Base-by-base conservation (phyloP, 352 stramenopile genomes). In the Pythium chondricola region DNA sequence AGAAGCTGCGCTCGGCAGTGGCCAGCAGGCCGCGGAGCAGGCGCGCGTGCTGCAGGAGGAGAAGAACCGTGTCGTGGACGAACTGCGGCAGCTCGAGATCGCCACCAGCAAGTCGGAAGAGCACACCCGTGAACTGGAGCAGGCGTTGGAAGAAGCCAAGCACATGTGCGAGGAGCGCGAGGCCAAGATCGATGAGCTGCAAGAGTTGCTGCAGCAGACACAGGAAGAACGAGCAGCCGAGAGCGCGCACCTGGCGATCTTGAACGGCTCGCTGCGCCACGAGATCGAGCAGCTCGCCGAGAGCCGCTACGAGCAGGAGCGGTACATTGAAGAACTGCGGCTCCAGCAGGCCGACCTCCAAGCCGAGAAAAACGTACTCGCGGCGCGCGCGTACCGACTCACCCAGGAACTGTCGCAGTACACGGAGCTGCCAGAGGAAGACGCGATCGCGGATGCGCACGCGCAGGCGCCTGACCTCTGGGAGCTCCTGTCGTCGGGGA, bases 351-450 rank as follows among this genome's bases (percentile, higher is more conserved):
- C 80, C 0, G 80, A 94, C 44, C 49, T 94, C 17, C 74, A 92
- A 36, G 80, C 82, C 2, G 80, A 94, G 57, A 94, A 92, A 62
- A 89, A 94, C 36, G 76, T 94, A 20, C 51, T 94, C 40, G 70
- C 78, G 4, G 78, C 83, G 6, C 83, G 83, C 27, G 72, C 80
- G 33, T 74, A 90, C 51, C 76, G 80, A 5, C 58, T 94, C 30
- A 89, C 78, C 31, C 65, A 90, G 61, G 76, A 94, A 46, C 52
- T 94, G 35, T 85, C 75, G 9, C 83, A 92, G 58, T 94, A 87
- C 60, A 90, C 80, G 24, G 79, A 88, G 32, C 61, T 94, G 22
- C 74, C 74, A 2, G 74, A 83, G 21, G 80, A 89, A 22, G 81
- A 90, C 38, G 58, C 69, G 38, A 43, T 87, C 29, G 57, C 79